Evolutionary conservation across 2,329 filamentous ascomycete species (phyloP), one percentile per base, ranked within the genome.

Genomic region (Onygenales sp.): DNA sequence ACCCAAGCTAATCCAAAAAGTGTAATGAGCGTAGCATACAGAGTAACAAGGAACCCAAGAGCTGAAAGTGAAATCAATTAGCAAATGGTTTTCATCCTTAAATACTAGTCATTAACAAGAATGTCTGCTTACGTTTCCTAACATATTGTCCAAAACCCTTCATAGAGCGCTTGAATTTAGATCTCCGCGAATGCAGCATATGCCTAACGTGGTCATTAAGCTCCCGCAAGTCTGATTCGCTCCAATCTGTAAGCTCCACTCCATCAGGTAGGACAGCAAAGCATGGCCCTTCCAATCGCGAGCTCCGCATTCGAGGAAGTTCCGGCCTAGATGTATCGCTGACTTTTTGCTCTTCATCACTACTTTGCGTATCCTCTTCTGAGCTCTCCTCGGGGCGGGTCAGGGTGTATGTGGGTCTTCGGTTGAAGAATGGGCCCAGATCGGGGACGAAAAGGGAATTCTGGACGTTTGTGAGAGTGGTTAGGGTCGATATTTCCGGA

Each of bases 1-100:
- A 95, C 88, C 89, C 88, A 95, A 0, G 87, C 87, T 10, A 92
- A 76, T 63, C 88, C 88, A 61, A 94, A 95, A 0, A 91, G 75
- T 0, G 88, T 93, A 61, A 95, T 91, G 17, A 92, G 75, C 1
- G 80, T 84, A 7, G 88, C 88, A 67, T 95, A 95, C 3, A 94
- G 71, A 0, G 88, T 93, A 54, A 95, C 86, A 52, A 91, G 78
- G 64, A 93, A 88, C 1, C 89, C 89, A 39, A 95, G 76, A 1
- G 89, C 79, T 82, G 53, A 34, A 43, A 47, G 8, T 37, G 51
- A 49, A 17, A 51, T 57, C 36, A 52, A 52, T 42, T 31, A 21
- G 44, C 14, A 17, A 4, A 40, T 13, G 33, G 37, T 21, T 6
- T 34, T 14, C 17, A 32, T 31, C 11, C 13, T 49, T 13, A 14